phyloP scores from a whole-genome alignment of 371 early-diverging fungal genomes.

The Dentiscutata heterogama region DNA sequence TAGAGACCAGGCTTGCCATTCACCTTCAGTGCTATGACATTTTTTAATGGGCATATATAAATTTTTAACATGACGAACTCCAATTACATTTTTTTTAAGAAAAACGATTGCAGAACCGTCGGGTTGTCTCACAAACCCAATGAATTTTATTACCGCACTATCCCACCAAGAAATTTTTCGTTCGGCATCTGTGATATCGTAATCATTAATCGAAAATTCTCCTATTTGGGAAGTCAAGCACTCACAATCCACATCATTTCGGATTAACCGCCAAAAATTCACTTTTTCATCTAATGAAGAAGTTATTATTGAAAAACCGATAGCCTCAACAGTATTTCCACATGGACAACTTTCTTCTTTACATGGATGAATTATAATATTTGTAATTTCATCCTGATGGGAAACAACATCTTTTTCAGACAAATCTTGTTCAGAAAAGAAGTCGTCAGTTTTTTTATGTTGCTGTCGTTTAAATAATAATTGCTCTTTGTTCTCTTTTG shows the following conservation, averaged over 20 bases:
- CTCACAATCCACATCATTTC: constrained; percentile 37
- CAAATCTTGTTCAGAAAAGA: neutral
- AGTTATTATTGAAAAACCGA: constrained; percentile 36
- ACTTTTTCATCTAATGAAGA: constrained; percentile 42
- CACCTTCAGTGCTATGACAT: constrained; percentile 40
- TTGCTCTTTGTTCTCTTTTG: constrained; percentile 4
- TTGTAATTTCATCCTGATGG: constrained; percentile 33
- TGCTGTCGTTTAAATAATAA: constrained; percentile 9
- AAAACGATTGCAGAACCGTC: constrained; percentile 39
- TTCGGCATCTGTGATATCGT: neutral
- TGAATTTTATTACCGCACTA: no score
- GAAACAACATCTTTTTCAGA: constrained; percentile 29
- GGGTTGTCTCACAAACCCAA: no score
- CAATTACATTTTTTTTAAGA: constrained; percentile 21
- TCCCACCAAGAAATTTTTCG: constrained; percentile 10
- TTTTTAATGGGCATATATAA: neutral
- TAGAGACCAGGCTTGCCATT: constrained; percentile 42
- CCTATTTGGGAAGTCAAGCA: constrained; percentile 3
- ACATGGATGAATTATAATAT: constrained; percentile 39
- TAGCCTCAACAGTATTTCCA: constrained; percentile 28
- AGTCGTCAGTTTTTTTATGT: neutral
- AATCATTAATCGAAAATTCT: neutral
- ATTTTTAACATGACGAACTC: constrained; percentile 10
- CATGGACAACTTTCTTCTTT: constrained; percentile 41
- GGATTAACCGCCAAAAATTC: constrained; percentile 21